Evolutionary conservation across 257 asterid species (phyloP).

Genomic region (Capsicum pubescens): DNA sequence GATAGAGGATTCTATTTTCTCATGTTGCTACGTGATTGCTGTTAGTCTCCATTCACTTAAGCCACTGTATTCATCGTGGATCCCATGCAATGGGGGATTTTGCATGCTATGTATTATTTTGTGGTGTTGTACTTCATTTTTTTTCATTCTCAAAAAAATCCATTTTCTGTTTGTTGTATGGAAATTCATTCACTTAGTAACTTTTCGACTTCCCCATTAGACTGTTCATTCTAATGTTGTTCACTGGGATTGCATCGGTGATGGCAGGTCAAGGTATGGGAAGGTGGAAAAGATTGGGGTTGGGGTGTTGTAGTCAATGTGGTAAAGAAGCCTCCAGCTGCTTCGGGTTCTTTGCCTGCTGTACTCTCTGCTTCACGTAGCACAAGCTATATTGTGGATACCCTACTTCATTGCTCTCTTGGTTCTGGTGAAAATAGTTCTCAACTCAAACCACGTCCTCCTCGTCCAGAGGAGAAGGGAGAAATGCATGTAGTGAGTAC

Average conservation of each 20-base stretch:
- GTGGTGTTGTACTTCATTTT: background rate
- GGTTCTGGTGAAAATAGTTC: conserved; percentile 72
- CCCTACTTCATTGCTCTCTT: conserved; percentile 86
- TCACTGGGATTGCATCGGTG: conserved; percentile 34
- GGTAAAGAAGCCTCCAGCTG: conserved; percentile 68
- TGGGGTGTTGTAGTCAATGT: conserved; percentile 99
- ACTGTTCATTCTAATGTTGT: conserved; percentile 5
- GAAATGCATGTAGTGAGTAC: conserved; percentile 95
- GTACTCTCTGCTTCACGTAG: conserved; percentile 85
- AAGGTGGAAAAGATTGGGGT: conserved; percentile 98
- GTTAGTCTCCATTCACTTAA: background rate
- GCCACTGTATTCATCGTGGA: background rate
- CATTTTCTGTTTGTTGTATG: background rate
- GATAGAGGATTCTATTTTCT: background rate
- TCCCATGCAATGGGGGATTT: background rate
- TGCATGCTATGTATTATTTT: background rate
- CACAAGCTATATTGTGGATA: conserved; percentile 80
- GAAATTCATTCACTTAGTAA: background rate
- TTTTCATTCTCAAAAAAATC: background rate
- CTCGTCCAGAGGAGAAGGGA: conserved; percentile 89
- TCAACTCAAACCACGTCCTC: conserved; percentile 90
- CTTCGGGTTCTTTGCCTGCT: conserved; percentile 86
- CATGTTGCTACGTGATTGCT: background rate
- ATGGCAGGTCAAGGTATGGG: conserved; percentile 84
- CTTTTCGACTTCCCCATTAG: background rate